Base-by-base conservation (phyloP, 1,284 basidiomycete genomes). In the Ustilago hordei region DNA sequence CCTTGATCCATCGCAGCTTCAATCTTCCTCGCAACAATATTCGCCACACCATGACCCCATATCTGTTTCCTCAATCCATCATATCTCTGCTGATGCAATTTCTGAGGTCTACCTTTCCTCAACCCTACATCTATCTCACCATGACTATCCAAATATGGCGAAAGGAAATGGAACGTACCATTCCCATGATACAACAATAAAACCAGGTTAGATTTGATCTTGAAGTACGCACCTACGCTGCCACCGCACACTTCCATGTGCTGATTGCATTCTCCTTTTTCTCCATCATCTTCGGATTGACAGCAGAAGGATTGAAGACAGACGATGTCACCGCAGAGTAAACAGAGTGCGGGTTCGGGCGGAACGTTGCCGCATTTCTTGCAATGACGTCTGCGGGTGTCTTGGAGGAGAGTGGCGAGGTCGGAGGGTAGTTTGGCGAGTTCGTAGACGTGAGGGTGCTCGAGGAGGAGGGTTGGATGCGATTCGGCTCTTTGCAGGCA, bases 271-370 rank as follows among this genome's bases (percentile, higher is more conserved):
- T 99, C 97, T 75, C 89, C 87, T 60, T 90, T 88, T 34, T 78
- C 77, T 48, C 88, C 88, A 54, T 88, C 86, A 48, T 94, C 92
- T 31, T 88, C 82, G 79, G 95, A 93, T 78, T 90, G 89, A 86
- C 96, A 99, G 84, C 96, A 99, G 81, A 95, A 93, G 76, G 93
- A 93, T 84, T 95, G 93, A 87, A 95, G 90, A 85, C 97, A 99
- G 8, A 94, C 91, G 17, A 93, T 91, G 52, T 91, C 89, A 1
- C 96, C 96, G 81, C 97, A 99, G 58, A 95, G 89, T 69, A 98
- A 87, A 86, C 96, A 99, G 4, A 99, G 91, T 0, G 95, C 96
- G 8, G 94, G 93, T 81, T 94, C 94, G 5, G 89, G 88, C 0
- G 96, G 95, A 8, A 93, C 90, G 0, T 91, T 93, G 54, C 90